phyloP scores from a whole-genome alignment of 208 protist genomes.

The Herpetomonas muscarum region DNA sequence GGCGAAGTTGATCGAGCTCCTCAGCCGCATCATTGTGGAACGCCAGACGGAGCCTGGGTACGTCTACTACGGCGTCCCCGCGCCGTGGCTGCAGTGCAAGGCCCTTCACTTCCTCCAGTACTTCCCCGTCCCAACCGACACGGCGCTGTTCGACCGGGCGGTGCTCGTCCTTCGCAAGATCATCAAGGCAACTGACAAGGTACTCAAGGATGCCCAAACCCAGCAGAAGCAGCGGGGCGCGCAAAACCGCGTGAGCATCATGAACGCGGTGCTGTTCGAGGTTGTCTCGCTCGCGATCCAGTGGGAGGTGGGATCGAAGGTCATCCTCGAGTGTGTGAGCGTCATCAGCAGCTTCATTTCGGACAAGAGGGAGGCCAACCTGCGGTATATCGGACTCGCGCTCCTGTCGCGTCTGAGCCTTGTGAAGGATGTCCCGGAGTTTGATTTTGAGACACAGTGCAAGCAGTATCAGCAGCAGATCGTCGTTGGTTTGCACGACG shows the following conservation, averaged over 20 bases:
- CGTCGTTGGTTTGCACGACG: slow-evolving; percentile 91
- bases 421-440: slow-evolving; percentile 33
- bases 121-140: slow-evolving; percentile 87
- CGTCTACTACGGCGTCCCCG: slow-evolving; percentile 97
- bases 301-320: slow-evolving; percentile 78
- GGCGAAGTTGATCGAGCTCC: slow-evolving; percentile 76
- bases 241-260: slow-evolving; percentile 95
- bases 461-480: slow-evolving; percentile 92
- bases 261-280: slow-evolving; percentile 97
- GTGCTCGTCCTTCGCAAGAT: slow-evolving; percentile 77
- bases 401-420: slow-evolving; percentile 74
- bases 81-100: slow-evolving; percentile 98
- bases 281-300: slow-evolving; percentile 93
- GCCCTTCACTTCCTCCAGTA: slow-evolving; percentile 96
- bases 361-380: slow-evolving; percentile 88
- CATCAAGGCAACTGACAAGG: slow-evolving; percentile 82
- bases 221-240: slow-evolving; percentile 82
- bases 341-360: slow-evolving; percentile 88
- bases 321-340: slow-evolving; percentile 72
- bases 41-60: slow-evolving; percentile 91
- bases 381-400: slow-evolving; percentile 87
- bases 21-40: slow-evolving; percentile 81
- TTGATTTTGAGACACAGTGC: slow-evolving; percentile 70
- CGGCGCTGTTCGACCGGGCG: slow-evolving; percentile 36
- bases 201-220: slow-evolving; percentile 77